These are phyloP conservation scores for Apiospora saccharicola DNA, from an alignment of 2,329 filamentous ascomycete species.

Conservation along the genomic window DNA sequence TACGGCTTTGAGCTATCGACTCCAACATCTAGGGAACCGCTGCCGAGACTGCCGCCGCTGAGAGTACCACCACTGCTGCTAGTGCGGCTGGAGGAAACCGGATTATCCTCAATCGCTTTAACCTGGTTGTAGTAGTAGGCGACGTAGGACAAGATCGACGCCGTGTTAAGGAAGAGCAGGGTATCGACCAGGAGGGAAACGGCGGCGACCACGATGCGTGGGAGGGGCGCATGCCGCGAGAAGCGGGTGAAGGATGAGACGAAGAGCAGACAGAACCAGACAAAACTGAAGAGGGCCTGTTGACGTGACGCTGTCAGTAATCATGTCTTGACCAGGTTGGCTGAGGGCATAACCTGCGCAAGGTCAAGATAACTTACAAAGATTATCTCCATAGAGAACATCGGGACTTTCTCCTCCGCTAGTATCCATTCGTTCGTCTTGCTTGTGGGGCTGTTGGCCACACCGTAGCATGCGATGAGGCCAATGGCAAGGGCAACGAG, in stretches of 20 bases:
- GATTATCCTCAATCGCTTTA: not conserved
- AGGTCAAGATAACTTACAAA: not conserved
- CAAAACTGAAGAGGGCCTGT: constrained; percentile 1
- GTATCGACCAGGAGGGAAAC: not conserved
- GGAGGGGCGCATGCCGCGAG: not conserved
- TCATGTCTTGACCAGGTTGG: not conserved
- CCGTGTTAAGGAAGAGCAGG: not conserved
- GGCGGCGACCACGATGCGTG: not conserved
- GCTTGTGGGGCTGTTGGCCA: not conserved
- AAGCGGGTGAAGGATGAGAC: not conserved
- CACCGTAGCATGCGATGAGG: not conserved
- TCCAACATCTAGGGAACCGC: not conserved
- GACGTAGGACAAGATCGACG: not conserved
- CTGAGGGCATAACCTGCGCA: not conserved
- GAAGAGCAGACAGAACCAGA: constrained; percentile 1
- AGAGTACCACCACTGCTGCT: not conserved
- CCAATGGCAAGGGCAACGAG: not conserved
- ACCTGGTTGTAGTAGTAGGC: not conserved
- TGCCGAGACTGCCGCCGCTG: not conserved
- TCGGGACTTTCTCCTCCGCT: not conserved
- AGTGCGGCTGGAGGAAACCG: not conserved
- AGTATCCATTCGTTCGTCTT: too few species aligned
- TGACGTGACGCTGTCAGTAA: not conserved
- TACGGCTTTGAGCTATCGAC: not conserved
- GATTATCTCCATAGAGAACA: not conserved